Evolutionary conservation across 2,329 filamentous ascomycete genomes (phyloP), one percentile per base, ranked within the genome.

Genomic region (Colletotrichum caudatum): DNA sequence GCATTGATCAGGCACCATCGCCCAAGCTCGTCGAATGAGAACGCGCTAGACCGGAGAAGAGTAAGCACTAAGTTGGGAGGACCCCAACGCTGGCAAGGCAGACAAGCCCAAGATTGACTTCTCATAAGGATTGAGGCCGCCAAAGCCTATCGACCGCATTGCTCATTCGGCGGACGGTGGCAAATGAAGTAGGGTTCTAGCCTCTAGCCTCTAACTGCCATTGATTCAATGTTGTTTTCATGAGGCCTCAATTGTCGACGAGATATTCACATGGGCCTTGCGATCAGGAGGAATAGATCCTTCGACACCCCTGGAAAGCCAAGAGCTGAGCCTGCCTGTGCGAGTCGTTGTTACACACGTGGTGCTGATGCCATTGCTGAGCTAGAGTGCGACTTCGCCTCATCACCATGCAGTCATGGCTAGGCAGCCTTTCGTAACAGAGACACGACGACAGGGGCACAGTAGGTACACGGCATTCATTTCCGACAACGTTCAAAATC

Each of bases 31-130:
- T 57, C 46, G 4, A 58, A 72, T 26, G n/a, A 29, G 54, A n/a
- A 39, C 29, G 33, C 54, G 48, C 57, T 33, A 23, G 20, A 16
- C 33, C 3, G 6, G n/a, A 39, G n/a, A n/a, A 23, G 26, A 26
- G 44, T 58, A 64, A 64, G 66, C 66, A 64, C 60, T 58, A 69
- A 61, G n/a, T 35, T 18, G 18, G 41, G 57, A 41, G 39, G 20
- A 23, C 29, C 33, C 41, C 33, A 20, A 33, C 14, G 12, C 26
- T n/a, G 18, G 23, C 53, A 51, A 65, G 53, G 66, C 60, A 64
- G 60, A 58, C 64, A 53, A 69, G 60, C 50, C 59, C 2, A 18
- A 2, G 29, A 33, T 41, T 9, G 29, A 44, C 11, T 8, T 26
- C 11, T 35, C 14, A 2, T 35, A 16, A 51, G 51, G 59, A 64